Base-by-base conservation (phyloP, 148 eudicot genomes). In the Cornus florida region DNA sequence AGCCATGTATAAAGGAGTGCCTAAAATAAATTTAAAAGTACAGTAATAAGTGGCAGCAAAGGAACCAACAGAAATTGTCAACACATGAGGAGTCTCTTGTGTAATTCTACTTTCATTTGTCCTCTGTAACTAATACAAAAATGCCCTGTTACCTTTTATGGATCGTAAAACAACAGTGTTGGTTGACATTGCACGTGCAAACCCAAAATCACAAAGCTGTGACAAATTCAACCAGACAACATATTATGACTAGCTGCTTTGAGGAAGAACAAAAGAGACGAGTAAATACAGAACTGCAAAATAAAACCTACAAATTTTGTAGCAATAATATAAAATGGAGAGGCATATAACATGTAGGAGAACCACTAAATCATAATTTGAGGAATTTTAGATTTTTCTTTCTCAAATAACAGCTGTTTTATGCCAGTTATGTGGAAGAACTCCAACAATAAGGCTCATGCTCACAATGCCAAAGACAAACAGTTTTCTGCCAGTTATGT, bases 141-240 rank as follows among this genome's bases (percentile, higher is more conserved):
- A 75, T 75, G 70, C 16, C 7, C 68, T 73, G 43, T 81, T n/a
- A 92, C 99, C 99, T 97, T 97, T 97, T 82, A 97, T 97, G 71
- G 99, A 97, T 70, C 98, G 90, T 73, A 97, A 87, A 79, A 94
- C 98, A 68, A 97, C 97, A 38, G 99, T 97, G 84, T 97, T 97
- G 79, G 92, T 88, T 57, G 99, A 97, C 99, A 97, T 97, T 38
- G 99, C 99, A 71, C 99, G 97, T 11, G 99, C 99, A 84, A 97
- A 97, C 10, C 99, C 99, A 79, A 97, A 97, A 82, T 97, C 99
- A 89, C 99, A 97, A 77, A 97, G 99, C 99, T 97, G 93, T 73
- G 74, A 32, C 72, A 82, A 46, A 66, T 14, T 67, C 33, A 80
- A 81, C n/a, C 56, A 20, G 43, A 24, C 31, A 11, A 35, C 31